These are phyloP conservation scores for Metroxylon sagu DNA, from an alignment of 176 grass and related monocot species.

Conservation along the genomic window DNA sequence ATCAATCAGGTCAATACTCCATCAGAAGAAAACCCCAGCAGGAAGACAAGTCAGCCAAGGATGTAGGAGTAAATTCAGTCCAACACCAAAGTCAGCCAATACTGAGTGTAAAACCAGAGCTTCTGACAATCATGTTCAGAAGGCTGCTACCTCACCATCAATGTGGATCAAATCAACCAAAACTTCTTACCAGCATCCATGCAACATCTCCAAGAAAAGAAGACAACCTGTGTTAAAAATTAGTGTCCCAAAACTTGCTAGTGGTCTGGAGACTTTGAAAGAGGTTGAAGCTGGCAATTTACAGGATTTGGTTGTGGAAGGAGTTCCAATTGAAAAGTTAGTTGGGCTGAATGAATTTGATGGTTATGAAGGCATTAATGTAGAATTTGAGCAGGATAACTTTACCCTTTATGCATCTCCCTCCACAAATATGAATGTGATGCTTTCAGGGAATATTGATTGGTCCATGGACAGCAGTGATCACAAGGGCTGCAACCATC, in stretches of 20 bases:
- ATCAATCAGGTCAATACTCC: slow-evolving; percentile 10
- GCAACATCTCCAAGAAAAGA: no score
- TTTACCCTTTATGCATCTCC: slow-evolving; percentile 18
- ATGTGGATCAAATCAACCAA: slow-evolving; percentile 13
- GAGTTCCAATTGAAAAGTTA: slow-evolving; percentile 23
- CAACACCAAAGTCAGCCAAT: no score
- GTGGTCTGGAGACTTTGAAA: background rate
- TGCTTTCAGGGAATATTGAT: background rate
- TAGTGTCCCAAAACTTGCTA: no score
- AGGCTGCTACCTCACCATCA: slow-evolving; percentile 11
- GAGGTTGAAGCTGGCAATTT: slow-evolving; percentile 3
- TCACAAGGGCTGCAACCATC: no score
- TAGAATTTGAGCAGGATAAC: background rate
- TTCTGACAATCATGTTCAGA: background rate
- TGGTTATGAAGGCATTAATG: slow-evolving; percentile 23
- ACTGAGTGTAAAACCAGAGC: background rate
- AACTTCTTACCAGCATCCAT: background rate
- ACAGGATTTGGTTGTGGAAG: slow-evolving; percentile 2
- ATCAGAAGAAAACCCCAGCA: slow-evolving; percentile 6
- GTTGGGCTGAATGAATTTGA: slow-evolving; percentile 30
- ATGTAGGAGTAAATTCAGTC: no score
- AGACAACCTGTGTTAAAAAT: no score
- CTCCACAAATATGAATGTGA: slow-evolving; percentile 10
- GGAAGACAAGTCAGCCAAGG: no score
- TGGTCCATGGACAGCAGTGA: no score